Conservation (phyloP, 148 eudicot genomes). For the Heliosperma pusillum region DNA sequence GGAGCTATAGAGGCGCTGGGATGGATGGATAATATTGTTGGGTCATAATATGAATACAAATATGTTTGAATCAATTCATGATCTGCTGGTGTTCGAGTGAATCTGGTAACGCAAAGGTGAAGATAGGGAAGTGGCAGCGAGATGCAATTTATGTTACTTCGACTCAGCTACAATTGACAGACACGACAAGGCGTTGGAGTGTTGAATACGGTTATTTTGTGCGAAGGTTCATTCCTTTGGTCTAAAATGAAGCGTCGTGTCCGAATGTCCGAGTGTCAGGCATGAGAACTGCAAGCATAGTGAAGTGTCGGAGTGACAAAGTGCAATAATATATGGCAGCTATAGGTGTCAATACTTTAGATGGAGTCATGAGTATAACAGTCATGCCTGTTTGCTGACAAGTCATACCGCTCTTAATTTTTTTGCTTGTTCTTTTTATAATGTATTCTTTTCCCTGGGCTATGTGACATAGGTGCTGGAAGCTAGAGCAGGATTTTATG, state of each 20-base stretch:
- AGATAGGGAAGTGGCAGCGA: too few species aligned
- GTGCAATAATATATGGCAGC: background rate
- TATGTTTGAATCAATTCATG: background rate
- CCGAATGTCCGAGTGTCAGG: too few species aligned
- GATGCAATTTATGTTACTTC: too few species aligned
- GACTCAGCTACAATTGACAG: too few species aligned
- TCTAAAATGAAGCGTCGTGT: too few species aligned
- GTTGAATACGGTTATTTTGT: too few species aligned
- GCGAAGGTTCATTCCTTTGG: too few species aligned
- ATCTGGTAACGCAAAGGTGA: too few species aligned
- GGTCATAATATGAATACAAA: background rate
- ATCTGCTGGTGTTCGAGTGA: background rate
- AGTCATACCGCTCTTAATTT: background rate
- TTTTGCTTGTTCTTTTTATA: background rate
- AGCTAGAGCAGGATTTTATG: slow-evolving; percentile 88
- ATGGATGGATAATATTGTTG: too few species aligned
- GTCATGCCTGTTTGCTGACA: background rate
- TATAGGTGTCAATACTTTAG: background rate
- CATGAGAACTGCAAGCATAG: too few species aligned
- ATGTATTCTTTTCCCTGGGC: background rate
- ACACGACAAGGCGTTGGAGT: too few species aligned
- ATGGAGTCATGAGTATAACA: background rate
- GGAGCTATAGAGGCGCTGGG: too few species aligned
- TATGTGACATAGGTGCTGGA: slow-evolving; percentile 72
- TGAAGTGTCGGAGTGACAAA: background rate